Evolutionary conservation across 441 rosid species (phyloP), one percentile per base, ranked within the genome.

Genomic region (Adansonia gregorii): DNA sequence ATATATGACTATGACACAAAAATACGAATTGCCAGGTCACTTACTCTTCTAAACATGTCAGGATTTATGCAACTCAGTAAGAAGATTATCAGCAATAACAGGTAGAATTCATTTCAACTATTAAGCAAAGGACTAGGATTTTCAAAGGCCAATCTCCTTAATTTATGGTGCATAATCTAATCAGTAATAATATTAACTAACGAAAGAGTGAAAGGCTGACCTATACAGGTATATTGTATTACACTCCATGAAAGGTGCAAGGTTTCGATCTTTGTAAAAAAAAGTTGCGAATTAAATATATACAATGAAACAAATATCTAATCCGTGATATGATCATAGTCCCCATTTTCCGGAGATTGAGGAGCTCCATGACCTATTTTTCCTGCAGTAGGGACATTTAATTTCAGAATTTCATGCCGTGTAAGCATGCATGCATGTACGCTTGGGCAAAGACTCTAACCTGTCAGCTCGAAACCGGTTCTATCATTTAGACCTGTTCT

Each of bases 291-390:
- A 52, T 65, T 61, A 58, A 24, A 76, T 31, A 19, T 70, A 80
- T 65, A 63, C 1, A 11, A 73, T 5, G 43, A 48, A 63, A 72
- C 76, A 3, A 24, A 77, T 22, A 74, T 76, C 80, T 87, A 92
- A 63, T 88, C 94, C 5, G 86, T 83, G 6, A 87, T 78, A 78
- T 84, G 89, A 52, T 87, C 88, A 49, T 89, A 89, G 76, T 88
- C 89, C 51, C 94, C 91, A 58, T 92, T 93, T 83, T 87, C 89
- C 0, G 89, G 90, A 14, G 93, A 87, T 58, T 87, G 88, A 45
- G 27, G 63, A 31, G 63, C 63, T 55, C 75, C 75, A 72, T 54
- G 90, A 65, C 87, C 88, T 78, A 81, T 54, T 86, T 92, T 83
- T 82, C 91, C 95, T 86, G 88, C 72, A 85, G 78, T 78, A 77